A percentile compares a stretch with the other conserved stretches of the same genome.
These are phyloP conservation scores for Dothidotthia symphoricarpi DNA, from an alignment of 2,329 filamentous ascomycete species.

Conservation along the genomic window DNA sequence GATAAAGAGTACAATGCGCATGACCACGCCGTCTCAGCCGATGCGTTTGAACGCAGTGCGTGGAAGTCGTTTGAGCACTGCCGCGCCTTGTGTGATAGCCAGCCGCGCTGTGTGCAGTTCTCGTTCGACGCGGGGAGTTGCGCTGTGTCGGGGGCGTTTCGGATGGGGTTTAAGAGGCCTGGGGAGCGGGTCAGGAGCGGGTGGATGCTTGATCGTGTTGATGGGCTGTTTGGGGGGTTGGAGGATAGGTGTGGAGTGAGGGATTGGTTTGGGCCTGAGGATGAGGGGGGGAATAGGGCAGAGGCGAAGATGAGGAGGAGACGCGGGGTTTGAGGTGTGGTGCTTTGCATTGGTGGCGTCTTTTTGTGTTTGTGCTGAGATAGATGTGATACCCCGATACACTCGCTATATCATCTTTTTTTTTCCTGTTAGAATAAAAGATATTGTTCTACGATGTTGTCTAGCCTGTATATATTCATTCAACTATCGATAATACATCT, in stretches of 20 bases:
- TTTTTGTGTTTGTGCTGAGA: not conserved
- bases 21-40: constrained; percentile 21
- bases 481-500: too few relatives aligned
- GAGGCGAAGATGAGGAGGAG: constrained; percentile 18
- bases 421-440: too few relatives aligned
- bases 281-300: constrained; percentile 13
- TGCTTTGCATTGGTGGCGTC: constrained; percentile 1
- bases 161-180: constrained; percentile 33
- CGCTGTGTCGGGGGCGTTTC: constrained; percentile 29
- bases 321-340: not conserved
- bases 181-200: constrained; percentile 29
- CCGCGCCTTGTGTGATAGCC: constrained; percentile 34
- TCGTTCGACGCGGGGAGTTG: constrained; percentile 36
- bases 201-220: constrained; percentile 40
- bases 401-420: not conserved
- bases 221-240: constrained; percentile 31
- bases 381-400: too few relatives aligned
- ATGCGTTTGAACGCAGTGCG: constrained; percentile 31
- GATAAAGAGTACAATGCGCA: constrained; percentile 39
- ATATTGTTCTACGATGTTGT: too few relatives aligned
- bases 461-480: too few relatives aligned
- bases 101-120: constrained; percentile 36
- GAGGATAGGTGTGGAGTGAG: constrained; percentile 34
- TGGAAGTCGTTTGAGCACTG: constrained; percentile 40
- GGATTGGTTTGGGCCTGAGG: constrained; percentile 36